Percentiles rank a stretch among this genome's conserved stretches.
Conservation (phyloP, 805 yeast species). For the Cyberlindnera maritima region DNA sequence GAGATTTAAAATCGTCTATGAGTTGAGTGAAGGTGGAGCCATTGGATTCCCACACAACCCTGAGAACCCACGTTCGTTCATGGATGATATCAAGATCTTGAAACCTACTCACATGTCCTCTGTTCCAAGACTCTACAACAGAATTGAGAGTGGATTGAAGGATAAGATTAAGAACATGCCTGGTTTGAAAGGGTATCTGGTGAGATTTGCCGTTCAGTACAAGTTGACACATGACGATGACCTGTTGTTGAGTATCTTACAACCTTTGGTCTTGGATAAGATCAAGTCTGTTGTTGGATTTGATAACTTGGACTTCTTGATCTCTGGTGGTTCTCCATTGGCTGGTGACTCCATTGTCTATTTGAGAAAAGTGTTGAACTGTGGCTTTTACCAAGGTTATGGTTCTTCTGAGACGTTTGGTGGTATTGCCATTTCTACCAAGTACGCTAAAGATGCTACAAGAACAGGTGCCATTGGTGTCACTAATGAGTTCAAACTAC, state of each 20-base stretch:
- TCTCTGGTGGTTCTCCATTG: slow-evolving; percentile 71
- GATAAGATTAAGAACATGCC: slow-evolving; percentile 42
- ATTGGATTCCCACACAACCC: slow-evolving; percentile 57
- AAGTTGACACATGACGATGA: slow-evolving; percentile 38
- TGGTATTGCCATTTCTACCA: slow-evolving; percentile 47
- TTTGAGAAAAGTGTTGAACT: slow-evolving; percentile 57
- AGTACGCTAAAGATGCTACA: slow-evolving; percentile 49
- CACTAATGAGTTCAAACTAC: slow-evolving; percentile 53
- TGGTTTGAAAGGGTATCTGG: slow-evolving; percentile 41
- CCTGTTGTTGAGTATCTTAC: slow-evolving; percentile 34
- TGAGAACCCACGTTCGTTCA: slow-evolving; percentile 46
- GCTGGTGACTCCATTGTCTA: slow-evolving; percentile 59
- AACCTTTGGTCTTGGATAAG: slow-evolving; percentile 38
- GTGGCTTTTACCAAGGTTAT: slow-evolving; percentile 65
- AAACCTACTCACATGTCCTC: slow-evolving; percentile 53
- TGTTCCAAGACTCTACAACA: slow-evolving; percentile 64
- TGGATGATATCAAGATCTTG: slow-evolving; percentile 55
- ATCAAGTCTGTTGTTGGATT: slow-evolving; percentile 48
- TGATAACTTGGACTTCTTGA: slow-evolving; percentile 37
- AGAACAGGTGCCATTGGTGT: slow-evolving; percentile 57
- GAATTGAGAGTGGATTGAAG: slow-evolving; percentile 60
- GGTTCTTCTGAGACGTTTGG: slow-evolving; percentile 73
- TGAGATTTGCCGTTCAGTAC: slow-evolving; percentile 41
- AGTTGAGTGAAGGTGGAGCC: slow-evolving; percentile 44
- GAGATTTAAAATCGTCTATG: slow-evolving; percentile 42